phyloP scores from a whole-genome alignment of 352 stramenopile genomes.

The Pythium phragmiticola region DNA sequence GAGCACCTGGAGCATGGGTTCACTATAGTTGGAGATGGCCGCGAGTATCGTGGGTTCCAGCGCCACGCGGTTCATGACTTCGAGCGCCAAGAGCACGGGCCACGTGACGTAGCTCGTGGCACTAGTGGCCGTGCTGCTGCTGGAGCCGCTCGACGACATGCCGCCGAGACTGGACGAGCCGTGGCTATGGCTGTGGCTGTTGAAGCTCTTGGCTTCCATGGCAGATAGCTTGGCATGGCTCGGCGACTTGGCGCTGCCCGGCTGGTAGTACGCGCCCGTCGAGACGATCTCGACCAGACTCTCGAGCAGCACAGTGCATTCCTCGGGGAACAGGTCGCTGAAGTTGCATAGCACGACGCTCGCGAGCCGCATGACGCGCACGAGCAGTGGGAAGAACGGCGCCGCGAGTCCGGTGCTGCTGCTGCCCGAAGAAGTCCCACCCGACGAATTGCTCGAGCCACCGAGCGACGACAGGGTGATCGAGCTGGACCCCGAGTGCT shows the following conservation, averaged over 20 bases:
- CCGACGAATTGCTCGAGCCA: conserved; percentile 26
- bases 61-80: conserved; percentile 78
- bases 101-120: conserved; percentile 80
- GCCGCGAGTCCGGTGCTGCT: conserved; percentile 27
- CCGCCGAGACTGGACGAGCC: conserved; percentile 26
- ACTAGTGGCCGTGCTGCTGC: conserved; percentile 18
- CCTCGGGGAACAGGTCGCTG: conserved; percentile 55
- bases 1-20: conserved; percentile 56
- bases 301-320: conserved; percentile 65
- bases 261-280: conserved; percentile 64
- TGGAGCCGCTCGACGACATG: conserved; percentile 17
- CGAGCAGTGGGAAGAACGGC: conserved; percentile 75
- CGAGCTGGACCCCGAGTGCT: conserved; percentile 18
- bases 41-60: conserved; percentile 65
- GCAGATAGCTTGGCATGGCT: conserved; percentile 50
- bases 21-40: conserved; percentile 61
- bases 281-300: conserved; percentile 76
- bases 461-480: conserved; percentile 24
- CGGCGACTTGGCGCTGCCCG: conserved; percentile 50
- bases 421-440: conserved; percentile 36
- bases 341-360: conserved; percentile 79
- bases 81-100: conserved; percentile 75
- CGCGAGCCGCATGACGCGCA: conserved; percentile 80
- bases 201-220: conserved; percentile 68
- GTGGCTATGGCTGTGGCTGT: conserved; percentile 33